Evolutionary conservation across 805 yeast genomes (phyloP), one percentile per base, ranked within the genome.

Genomic region (Kregervanrija delftensis): DNA sequence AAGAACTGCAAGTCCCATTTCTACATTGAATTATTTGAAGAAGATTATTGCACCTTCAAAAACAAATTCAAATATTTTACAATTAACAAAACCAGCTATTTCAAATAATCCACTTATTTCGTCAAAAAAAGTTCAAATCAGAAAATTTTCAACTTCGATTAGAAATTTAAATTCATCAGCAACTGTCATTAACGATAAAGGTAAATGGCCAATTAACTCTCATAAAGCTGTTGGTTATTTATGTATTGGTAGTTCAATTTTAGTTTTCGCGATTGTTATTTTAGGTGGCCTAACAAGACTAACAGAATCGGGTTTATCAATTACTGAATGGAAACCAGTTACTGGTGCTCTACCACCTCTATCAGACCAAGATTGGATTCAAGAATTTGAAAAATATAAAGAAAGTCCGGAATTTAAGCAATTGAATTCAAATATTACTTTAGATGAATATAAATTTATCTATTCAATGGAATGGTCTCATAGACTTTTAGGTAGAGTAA

Each of bases 381-480:
- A 56, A 17, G 97, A 91, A 61, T 93, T 93, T 58, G 69, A 62
- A 28, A 85, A 87, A 58, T 93, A 93, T 64, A 72, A 82, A 55
- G 75, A 76, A 15, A 83, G 95, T 1, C 99, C 99, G 1, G 99
- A 93, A 61, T 93, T 87, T 64, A 78, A 83, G 60, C 86, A 82
- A 55, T 72, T 93, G 51, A 93, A 95, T 67, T 82, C 96, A 1
- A 88, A 89, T 60, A 86, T 88, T 60, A 81, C 87, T 14, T 63
- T 93, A 47, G 96, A 89, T 2, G 99, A 93, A 61, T 93, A 87
- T 72, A 88, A 93, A 65, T 91, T 89, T 61, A 93, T 93, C 51
- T 93, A 83, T 68, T 81, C 78, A 59, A 91, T 93, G 97, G 99
- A 93, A 66, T 93, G 99, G 99, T 82, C 83, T 37, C 99, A 93